Base-by-base conservation (phyloP, 1,284 basidiomycete species). In the Amylostereum areolatum region DNA sequence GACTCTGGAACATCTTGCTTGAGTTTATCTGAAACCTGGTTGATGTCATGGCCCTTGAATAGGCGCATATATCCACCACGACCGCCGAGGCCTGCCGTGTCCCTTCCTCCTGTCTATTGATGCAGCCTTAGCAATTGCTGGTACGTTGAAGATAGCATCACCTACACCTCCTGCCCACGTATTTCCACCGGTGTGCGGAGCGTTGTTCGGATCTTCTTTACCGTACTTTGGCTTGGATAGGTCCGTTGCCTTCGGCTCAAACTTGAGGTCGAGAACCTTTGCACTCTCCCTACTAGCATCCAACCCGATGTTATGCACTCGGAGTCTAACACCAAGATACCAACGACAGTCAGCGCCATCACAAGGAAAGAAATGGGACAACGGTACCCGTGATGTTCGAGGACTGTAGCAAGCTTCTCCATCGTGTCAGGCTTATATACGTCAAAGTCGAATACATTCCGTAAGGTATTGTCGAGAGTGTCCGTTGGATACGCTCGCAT, bases 401-500 rank as follows among this genome's bases (percentile, higher is more conserved):
- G 62, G 25, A 84, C 79, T 27, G 76, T 70, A 1, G 69, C 71
- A 12, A 85, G 65, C 56, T 76, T 78, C 42, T 82, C 78, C 36
- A 81, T 80, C 4, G 78, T 80, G 51, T 83, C 81, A 0, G 76
- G 77, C 55, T 75, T 78, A 59, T 81, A 81, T 6, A 83, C 71
- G 57, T 85, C 82, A 53, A 83, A 85, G 58, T 85, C 82, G 55
- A 85, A 85, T 6, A 83, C 69, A 54, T 83, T 85, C 11, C 82
- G 70, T 9, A 85, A 62, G 3, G 75, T 73, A 33, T 72, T 68
- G 33, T 77, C 80, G 5, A 84, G 64, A 0, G 75, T 63, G 58
- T 84, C 82, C 27, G 66, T 61, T 0, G 81, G 78, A 53, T 79
- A 84, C 2, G 77, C 72, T 53, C 73, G 75, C 68, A 85, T 73